Conservation (phyloP, 768 basidiomycete genomes). For the Clitopilus passeckerianus region DNA sequence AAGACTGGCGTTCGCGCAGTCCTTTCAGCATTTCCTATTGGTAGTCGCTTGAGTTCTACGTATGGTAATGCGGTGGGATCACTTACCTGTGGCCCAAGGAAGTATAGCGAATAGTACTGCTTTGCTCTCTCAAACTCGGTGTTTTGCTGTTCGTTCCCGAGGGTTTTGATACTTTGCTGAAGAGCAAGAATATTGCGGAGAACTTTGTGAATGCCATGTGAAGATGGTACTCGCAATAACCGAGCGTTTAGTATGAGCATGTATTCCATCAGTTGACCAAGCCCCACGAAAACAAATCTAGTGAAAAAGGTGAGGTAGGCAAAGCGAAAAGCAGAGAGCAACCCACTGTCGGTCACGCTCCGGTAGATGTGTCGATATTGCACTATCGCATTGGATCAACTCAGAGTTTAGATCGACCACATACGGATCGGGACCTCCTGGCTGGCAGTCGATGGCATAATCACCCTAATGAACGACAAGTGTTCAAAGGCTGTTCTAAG, state of each 20-base stretch:
- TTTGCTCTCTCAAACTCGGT: conserved; percentile 75
- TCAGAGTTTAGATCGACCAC: conserved; percentile 83
- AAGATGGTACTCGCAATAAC: conserved; percentile 62
- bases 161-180: conserved; percentile 84
- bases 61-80: neutral
- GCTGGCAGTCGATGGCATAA: conserved; percentile 77
- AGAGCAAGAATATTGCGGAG: conserved; percentile 85
- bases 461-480: conserved; percentile 55
- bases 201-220: conserved; percentile 81
- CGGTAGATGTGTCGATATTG: conserved; percentile 56
- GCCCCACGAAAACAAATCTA: conserved; percentile 86
- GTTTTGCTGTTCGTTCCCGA: conserved; percentile 53
- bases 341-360: conserved; percentile 62
- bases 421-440: conserved; percentile 87
- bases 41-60: too few species aligned
- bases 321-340: conserved; percentile 5
- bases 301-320: conserved; percentile 5
- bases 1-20: conserved; percentile 57
- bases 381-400: conserved; percentile 71
- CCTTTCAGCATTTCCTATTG: conserved; percentile 71
- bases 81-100: conserved; percentile 65
- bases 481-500: conserved; percentile 5
- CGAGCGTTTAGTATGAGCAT: conserved; percentile 73
- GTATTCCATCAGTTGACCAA: conserved; percentile 82
- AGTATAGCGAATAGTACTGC: conserved; percentile 79